Base-by-base conservation (phyloP, 2,329 filamentous ascomycete genomes). In the Fusarium palustre region DNA sequence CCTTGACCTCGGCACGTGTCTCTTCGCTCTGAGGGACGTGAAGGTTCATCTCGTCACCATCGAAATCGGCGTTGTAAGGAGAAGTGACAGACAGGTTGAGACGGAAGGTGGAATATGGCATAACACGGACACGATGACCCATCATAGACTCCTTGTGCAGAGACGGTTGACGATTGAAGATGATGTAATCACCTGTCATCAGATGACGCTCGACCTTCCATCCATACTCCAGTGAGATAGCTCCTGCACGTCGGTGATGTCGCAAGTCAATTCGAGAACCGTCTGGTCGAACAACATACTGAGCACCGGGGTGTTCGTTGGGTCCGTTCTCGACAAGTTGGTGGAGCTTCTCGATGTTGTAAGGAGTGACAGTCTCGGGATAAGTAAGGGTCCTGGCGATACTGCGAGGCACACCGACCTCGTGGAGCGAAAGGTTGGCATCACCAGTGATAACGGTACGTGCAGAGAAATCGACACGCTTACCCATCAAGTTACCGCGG, bases 61-160 rank as follows among this genome's bases (percentile, higher is more conserved):
- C 96, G 82, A 99, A 99, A 92, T 99, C 96, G 75, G 96, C 96
- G 83, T 99, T 99, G 86, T 99, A 99, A 0, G 96, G 96, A 30
- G 94, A 97, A 1, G 97, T 99, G 76, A 99, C 96, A 1, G 96
- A 99, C 73, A 99, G 81, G 77, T 99, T 99, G 47, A 99, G 87
- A 69, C 96, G 91, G 85, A 99, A 99, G 2, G 96, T 99, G 8
- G 96, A 99, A 80, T 97, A 99, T 5, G 96, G 96, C 94, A 99
- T 98, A 65, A 99, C 96, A 64, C 91, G 91, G 68, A 99, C 96
- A 74, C 93, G 90, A 81, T 99, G 96, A 80, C 93, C 96, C 97
- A 99, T 99, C 96, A 99, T 99, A 64, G 96, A 99, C 79, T 99
- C 96, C 81, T 99, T 99, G 86, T 99, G 96, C 76, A 99, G 86